Base-by-base conservation (phyloP, 129 eudicot genomes). In the Helianthus tuberosus region DNA sequence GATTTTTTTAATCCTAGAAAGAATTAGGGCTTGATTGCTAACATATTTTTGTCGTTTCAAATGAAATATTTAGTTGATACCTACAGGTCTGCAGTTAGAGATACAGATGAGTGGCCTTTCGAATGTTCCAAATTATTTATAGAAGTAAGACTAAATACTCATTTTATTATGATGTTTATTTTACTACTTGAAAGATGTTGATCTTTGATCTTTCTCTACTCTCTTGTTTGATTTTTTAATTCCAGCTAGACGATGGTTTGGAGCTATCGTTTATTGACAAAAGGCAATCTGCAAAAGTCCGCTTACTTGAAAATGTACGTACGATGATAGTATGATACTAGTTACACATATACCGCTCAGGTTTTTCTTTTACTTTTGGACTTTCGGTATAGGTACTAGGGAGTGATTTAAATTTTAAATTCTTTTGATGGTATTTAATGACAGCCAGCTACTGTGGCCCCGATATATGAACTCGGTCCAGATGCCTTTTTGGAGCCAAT, bases 211-310 rank as follows among this genome's bases (percentile, higher is more conserved):
- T 0, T 2, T 25, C 29, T 25, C 1, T 25, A 25, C 29, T 25
- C 29, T 25, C 29, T 25, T 25, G 29, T 25, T 25, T 10, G 23
- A 12, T n/a, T 77, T 57, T 69, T 35, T 78, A 68, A 71, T 55
- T 71, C 80, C 91, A 94, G 98, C 85, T 94, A 57, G 85, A 88
- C 73, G 97, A 94, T 83, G 98, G 98, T 36, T 75, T 94, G 89
- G 98, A 94, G 87, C 49, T 94, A 41, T 90, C 98, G 0, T 94
- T 94, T 75, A 94, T 97, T 57, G 98, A 94, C 84, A 94, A 94
- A 91, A 90, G 96, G 77, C 88, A 97, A 36, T 90, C 91, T 77
- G 98, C 98, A 3, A 94, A 71, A 88, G 98, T 94, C 53, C 97
- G 98, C 65, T 74, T 90, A 71, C 96, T 94, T 63, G 75, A 85